These are phyloP conservation scores for Penicillium sp. DNA, from an alignment of 2,329 filamentous ascomycete species.

Conservation along the genomic window DNA sequence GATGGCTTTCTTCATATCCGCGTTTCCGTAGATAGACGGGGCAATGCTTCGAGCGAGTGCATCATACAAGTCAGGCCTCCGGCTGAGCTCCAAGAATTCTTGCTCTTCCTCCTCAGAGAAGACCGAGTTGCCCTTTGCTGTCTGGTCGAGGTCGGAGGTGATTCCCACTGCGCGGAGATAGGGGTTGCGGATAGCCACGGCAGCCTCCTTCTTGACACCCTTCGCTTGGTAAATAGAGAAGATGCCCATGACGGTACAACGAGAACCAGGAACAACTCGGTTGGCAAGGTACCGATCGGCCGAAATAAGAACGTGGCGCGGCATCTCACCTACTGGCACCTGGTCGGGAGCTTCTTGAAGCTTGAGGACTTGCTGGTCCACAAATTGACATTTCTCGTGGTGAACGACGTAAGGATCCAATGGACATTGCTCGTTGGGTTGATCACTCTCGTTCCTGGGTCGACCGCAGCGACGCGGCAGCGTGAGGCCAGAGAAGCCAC, in stretches of 20 bases:
- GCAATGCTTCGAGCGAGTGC: constrained; percentile 89
- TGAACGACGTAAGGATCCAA: constrained; percentile 94
- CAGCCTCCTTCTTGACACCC: constrained; percentile 74
- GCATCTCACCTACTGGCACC: constrained; percentile 93
- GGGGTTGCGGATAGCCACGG: constrained; percentile 91
- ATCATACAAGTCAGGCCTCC: constrained; percentile 87
- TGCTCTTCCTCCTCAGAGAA: constrained; percentile 97
- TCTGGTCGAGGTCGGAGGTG: constrained; percentile 84
- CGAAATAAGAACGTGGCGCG: constrained; percentile 89
- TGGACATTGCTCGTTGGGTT: constrained; percentile 72
- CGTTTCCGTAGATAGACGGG: constrained; percentile 94
- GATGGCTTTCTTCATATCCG: constrained; percentile 96
- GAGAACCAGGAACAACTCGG: constrained; percentile 87
- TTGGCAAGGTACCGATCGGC: constrained; percentile 97
- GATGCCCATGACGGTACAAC: constrained; percentile 93
- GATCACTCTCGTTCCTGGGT: constrained; percentile 57
- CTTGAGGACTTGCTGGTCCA: constrained; percentile 97
- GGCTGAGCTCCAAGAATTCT: constrained; percentile 87
- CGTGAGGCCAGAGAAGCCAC: constrained; percentile 83
- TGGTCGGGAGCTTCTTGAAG: constrained; percentile 96
- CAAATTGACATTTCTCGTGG: constrained; percentile 90
- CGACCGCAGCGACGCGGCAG: constrained; percentile 77
- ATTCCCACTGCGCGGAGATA: constrained; percentile 93
- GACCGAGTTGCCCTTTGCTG: constrained; percentile 74
- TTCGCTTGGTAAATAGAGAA: constrained; percentile 98